Evolutionary conservation across 2,329 filamentous ascomycete genomes (phyloP).

Genomic region (Stagonosporopsis rhizophila): DNA sequence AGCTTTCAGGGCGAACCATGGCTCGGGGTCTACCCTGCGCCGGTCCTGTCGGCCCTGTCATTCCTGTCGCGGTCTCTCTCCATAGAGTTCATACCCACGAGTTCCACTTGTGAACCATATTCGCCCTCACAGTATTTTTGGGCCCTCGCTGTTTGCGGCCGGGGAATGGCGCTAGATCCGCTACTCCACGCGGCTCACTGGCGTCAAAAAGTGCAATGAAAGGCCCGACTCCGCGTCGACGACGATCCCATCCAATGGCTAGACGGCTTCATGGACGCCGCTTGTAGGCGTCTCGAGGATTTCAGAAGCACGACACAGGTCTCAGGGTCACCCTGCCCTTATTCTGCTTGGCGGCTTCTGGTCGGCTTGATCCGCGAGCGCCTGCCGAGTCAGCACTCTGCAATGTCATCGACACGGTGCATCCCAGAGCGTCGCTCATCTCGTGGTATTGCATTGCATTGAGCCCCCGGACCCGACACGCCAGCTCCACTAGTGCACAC

Average conservation of each 20-base stretch:
- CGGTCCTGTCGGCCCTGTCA: not conserved
- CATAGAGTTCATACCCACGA: not conserved
- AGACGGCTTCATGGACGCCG: not conserved
- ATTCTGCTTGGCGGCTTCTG: slow-evolving; percentile 4
- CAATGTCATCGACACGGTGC: not conserved
- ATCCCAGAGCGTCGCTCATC: slow-evolving; percentile 3
- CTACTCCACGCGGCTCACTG: slow-evolving; percentile 13
- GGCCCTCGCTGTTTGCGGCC: slow-evolving; percentile 2
- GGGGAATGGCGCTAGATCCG: slow-evolving; percentile 3
- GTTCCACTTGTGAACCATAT: not conserved
- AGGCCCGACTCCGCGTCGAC: slow-evolving; percentile 8
- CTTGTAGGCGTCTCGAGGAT: slow-evolving; percentile 3
- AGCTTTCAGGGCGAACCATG: slow-evolving; percentile 3
- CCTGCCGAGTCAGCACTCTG: slow-evolving; percentile 9
- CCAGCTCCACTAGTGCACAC: not conserved
- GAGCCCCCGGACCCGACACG: slow-evolving; percentile 7
- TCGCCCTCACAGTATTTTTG: not conserved
- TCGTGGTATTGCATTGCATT: not conserved
- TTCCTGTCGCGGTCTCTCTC: not conserved
- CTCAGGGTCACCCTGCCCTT: not conserved
- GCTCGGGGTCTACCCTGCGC: not conserved
- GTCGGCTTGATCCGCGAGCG: not conserved
- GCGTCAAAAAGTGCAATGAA: not conserved
- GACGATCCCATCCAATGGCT: slow-evolving; percentile 7
- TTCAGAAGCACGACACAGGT: slow-evolving; percentile 3